A percentile compares a stretch with the other conserved stretches of the same genome.
Evolutionary conservation across 139 green algal species (phyloP).

Genomic region (Nannochloris sp.): DNA sequence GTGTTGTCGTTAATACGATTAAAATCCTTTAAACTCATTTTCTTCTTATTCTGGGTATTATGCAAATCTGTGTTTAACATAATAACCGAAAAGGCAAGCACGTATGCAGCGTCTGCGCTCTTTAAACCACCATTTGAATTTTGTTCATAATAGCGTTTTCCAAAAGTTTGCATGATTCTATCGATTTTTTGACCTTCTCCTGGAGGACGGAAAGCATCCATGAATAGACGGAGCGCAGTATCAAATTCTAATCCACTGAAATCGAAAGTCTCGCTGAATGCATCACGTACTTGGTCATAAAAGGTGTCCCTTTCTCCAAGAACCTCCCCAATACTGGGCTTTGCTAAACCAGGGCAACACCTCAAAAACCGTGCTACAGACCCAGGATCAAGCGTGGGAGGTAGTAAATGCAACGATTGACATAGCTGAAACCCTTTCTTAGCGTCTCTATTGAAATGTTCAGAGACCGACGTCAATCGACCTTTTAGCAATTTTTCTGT

Average conservation of each 20-base stretch:
- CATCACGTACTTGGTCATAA: slow-evolving; percentile 60
- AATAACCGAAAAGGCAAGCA: slow-evolving; percentile 76
- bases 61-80: slow-evolving; percentile 87
- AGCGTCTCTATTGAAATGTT: slow-evolving; percentile 95
- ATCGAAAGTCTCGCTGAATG: slow-evolving; percentile 66
- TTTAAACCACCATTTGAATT: slow-evolving; percentile 26
- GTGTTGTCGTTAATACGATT: slow-evolving; percentile 74
- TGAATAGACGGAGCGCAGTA: slow-evolving; percentile 59
- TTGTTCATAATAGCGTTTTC: slow-evolving; percentile 16
- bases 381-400: slow-evolving; percentile 34
- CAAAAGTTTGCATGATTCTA: slow-evolving; percentile 63
- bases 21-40: slow-evolving; percentile 82
- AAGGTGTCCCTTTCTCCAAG: slow-evolving; percentile 87
- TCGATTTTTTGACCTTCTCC: slow-evolving; percentile 83
- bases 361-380: slow-evolving; percentile 77
- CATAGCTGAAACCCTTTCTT: slow-evolving; percentile 93
- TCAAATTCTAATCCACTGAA: slow-evolving; percentile 71
- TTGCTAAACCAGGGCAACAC: slow-evolving; percentile 78
- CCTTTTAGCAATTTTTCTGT: slow-evolving; percentile 69
- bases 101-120: slow-evolving; percentile 63
- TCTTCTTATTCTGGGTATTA: slow-evolving; percentile 80
- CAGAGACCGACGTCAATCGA: slow-evolving; percentile 66
- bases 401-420: slow-evolving; percentile 73
- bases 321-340: slow-evolving; percentile 80
- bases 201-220: slow-evolving; percentile 69